Base-by-base conservation (phyloP, 169 alveolate species). In the Cryptosporidium andersoni region DNA sequence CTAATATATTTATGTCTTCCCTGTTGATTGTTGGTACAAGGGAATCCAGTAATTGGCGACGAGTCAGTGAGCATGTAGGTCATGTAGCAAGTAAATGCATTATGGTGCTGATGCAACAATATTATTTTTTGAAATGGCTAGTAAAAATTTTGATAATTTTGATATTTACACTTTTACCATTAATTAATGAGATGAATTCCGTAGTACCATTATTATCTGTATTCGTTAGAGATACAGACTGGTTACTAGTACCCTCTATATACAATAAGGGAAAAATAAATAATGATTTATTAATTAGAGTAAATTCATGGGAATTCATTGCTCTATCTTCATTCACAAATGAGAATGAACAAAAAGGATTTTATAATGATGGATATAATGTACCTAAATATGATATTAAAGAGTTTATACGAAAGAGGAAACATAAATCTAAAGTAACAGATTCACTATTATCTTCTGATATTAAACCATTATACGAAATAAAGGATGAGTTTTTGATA, bases 161-260 rank as follows among this genome's bases (percentile, higher is more conserved):
- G 4, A 34, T 68, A 9, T 47, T 74, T 8, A 74, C 85, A 14
- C 16, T 74, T 4, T 48, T 74, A 34, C 85, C 85, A 0, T 45
- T 74, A 34, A 74, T 74, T 37, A 74, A 74, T 25, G 85, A 74
- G 40, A 25, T 74, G 4, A 39, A 74, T 14, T 40, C 85, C 16
- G 63, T 74, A 11, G 45, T 64, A 43, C 85, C 85, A n/a, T 64
- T 74, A 2, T 11, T 74, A 16, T 56, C 74, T n/a, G 51, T 58
- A 14, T 74, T 74, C 45, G 9, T 74, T 14, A 74, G 62, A 25
- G 85, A 74, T 25, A 74, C 34, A 45, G 51, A 74, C 45, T 74
- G 85, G 85, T 42, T 74, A 25, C 37, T 74, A 7, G 5, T 74
- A 3, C 85, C 85, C 43, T 58, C 45, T 55, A 58, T 60, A 16